These are phyloP conservation scores for Fraxinus latifolia DNA, from an alignment of 305 asterid species.

Conservation along the genomic window DNA sequence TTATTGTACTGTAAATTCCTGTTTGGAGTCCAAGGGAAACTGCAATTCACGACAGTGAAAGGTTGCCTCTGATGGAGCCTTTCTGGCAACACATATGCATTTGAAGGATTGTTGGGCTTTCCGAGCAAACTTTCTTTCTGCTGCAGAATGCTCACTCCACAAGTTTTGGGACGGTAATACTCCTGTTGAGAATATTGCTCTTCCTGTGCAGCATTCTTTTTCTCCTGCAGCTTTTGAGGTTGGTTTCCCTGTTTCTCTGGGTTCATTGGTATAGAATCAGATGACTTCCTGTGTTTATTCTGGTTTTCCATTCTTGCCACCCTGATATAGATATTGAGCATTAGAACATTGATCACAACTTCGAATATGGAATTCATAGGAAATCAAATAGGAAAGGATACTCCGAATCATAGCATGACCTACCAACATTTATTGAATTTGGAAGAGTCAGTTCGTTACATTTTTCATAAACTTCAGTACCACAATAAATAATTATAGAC, in stretches of 20 bases:
- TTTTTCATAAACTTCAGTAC: not conserved
- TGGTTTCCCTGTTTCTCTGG: constrained; percentile 17
- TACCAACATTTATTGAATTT: not conserved
- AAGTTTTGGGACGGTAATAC: constrained; percentile 2
- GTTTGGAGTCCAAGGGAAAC: constrained; percentile 1
- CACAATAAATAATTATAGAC: not conserved
- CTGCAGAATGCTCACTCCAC: not conserved
- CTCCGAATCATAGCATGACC: not conserved
- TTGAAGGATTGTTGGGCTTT: constrained; percentile 20
- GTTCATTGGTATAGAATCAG: constrained; percentile 14
- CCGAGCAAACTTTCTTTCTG: constrained; percentile 12
- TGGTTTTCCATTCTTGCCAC: constrained; percentile 18
- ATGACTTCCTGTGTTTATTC: not conserved
- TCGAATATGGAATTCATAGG: not conserved
- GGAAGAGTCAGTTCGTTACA: not conserved
- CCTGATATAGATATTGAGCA: constrained; percentile 27
- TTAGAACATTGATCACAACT: not conserved
- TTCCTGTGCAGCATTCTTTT: not conserved
- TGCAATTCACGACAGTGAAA: constrained; percentile 28
- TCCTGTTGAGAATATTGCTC: constrained; percentile 17
- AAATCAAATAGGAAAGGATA: not conserved
- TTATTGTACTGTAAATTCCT: not conserved
- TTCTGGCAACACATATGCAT: constrained; percentile 20
- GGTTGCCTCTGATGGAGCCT: constrained; percentile 40
- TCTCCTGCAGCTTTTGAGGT: constrained; percentile 14